These are phyloP conservation scores for Rossbeevera mucosa DNA, from an alignment of 768 basidiomycete species.

Conservation along the genomic window DNA sequence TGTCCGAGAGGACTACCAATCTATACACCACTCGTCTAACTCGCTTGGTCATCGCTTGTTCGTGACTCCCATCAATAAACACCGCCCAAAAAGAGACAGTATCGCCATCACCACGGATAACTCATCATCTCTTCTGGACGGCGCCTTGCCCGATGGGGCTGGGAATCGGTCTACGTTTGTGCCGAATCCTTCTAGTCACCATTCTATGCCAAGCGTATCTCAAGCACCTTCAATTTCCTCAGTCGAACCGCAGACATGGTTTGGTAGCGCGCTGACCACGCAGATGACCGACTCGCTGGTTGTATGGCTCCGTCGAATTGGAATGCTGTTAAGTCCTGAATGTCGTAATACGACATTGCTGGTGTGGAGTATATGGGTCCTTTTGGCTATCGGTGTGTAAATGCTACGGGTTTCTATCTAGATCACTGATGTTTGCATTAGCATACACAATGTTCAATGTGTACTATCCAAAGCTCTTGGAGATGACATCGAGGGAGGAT, in stretches of 20 bases:
- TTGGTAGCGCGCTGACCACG: slow-evolving; percentile 46
- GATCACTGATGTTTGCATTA: slow-evolving; percentile 20
- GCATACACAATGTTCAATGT: slow-evolving; percentile 93
- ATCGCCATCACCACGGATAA: slow-evolving; percentile 28
- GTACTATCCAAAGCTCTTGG: slow-evolving; percentile 81
- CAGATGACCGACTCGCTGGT: slow-evolving; percentile 45
- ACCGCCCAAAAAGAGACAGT: slow-evolving; percentile 20
- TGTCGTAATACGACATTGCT: slow-evolving; percentile 75
- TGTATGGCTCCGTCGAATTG: slow-evolving; percentile 65
- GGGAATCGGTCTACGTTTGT: slow-evolving; percentile 8
- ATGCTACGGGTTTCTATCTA: not conserved
- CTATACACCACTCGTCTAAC: slow-evolving; percentile 27
- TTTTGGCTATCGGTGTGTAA: slow-evolving; percentile 69
- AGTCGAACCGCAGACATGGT: slow-evolving; percentile 36
- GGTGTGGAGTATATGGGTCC: slow-evolving; percentile 75
- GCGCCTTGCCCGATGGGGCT: slow-evolving; percentile 8
- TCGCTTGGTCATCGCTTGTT: slow-evolving; percentile 25
- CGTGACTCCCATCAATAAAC: slow-evolving; percentile 21
- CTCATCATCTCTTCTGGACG: slow-evolving; percentile 15
- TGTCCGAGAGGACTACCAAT: slow-evolving; percentile 23
- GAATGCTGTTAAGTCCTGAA: slow-evolving; percentile 66
- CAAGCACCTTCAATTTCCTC: slow-evolving; percentile 37
- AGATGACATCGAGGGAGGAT: slow-evolving; percentile 36
- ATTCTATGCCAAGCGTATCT: slow-evolving; percentile 8
- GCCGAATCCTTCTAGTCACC: slow-evolving; percentile 28